Base-by-base conservation (phyloP, 345 rosid species). In the Hibiscus syriacus region DNA sequence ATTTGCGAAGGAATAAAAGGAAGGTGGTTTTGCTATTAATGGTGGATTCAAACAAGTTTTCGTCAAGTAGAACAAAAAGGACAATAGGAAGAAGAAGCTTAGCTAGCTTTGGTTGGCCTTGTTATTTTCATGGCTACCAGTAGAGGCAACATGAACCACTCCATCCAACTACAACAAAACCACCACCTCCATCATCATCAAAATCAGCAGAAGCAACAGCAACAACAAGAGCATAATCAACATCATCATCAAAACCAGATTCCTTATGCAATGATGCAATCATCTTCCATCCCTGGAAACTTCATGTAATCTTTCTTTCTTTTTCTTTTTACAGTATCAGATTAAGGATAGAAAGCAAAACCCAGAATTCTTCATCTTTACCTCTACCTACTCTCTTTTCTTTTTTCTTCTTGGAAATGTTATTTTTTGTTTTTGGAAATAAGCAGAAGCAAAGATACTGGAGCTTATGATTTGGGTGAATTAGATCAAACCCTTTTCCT, bases 401-500 rank as follows among this genome's bases (percentile, higher is more conserved):
- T 20, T 60, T 20, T 11, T 59, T 56, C 27, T 29, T 27, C 69
- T 45, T 26, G 10, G 1, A 34, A 26, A 4, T 9, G 8, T 19
- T 4, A 2, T 50, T 19, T 30, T 17, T 20, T 32, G 19, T 45
- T 64, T 23, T 34, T 64, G n/a, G 17, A 36, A 50, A 57, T 54
- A 50, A 59, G 69, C 73, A 80, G 78, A 69, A 74, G 72, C 68
- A 79, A 82, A 74, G 84, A 83, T 59, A 70, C 72, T 13, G 78
- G 76, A 64, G 64, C 79, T n/a, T 89, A 88, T 77, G 96, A 87
- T 77, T 62, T 95, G 77, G 98, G 90, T 64, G 99, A 95, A 73
- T 77, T 95, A 68, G 99, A 95, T 85, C 96, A 87, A 84, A 89
- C 98, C 22, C 92, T 95, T 70, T 86, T 95, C 68, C 92, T 90